These are phyloP conservation scores for Yamadazyma endophytica DNA, from an alignment of 805 yeast genomes.

Conservation along the genomic window DNA sequence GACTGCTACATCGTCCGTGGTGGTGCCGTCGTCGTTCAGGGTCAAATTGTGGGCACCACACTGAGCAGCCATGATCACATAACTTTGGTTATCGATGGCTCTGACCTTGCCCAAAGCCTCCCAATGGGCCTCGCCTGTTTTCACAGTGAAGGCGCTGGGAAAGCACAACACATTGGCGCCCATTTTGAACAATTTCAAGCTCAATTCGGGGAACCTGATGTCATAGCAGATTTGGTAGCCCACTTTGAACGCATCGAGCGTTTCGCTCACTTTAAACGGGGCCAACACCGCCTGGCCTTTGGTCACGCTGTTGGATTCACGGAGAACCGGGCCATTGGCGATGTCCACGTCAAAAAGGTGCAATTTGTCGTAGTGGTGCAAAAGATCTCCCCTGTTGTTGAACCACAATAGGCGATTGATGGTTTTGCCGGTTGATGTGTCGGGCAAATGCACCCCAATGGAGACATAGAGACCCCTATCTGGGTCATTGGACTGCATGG, in stretches of 20 bases:
- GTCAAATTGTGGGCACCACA: conserved; percentile 69
- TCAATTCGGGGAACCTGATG: conserved; percentile 80
- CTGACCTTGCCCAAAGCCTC: conserved; percentile 71
- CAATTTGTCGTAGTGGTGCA: conserved; percentile 73
- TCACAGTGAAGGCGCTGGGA: conserved; percentile 91
- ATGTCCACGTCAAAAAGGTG: conserved; percentile 90
- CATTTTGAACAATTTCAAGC: conserved; percentile 53
- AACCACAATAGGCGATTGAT: conserved; percentile 75
- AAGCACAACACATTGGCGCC: conserved; percentile 79
- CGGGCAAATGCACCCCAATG: conserved; percentile 88
- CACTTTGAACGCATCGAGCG: conserved; percentile 31
- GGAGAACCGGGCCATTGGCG: conserved; percentile 72
- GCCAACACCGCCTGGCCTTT: conserved; percentile 57
- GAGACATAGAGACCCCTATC: conserved; percentile 58
- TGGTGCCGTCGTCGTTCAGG: conserved; percentile 27
- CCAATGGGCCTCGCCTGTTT: conserved; percentile 94
- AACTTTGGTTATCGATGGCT: conserved; percentile 86
- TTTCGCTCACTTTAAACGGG: conserved; percentile 50
- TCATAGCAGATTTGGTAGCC: conserved; percentile 84
- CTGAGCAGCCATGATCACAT: conserved; percentile 86
- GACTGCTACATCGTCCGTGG: conserved; percentile 10
- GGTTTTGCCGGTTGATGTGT: conserved; percentile 32
- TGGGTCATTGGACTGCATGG: conserved; percentile 9
- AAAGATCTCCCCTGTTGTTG: conserved; percentile 56
- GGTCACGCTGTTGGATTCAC: conserved; percentile 76